Percentiles rank a stretch among this genome's conserved stretches.
phyloP scores from a whole-genome alignment of 352 stramenopile genomes.

The Phytophthora sansomeana region DNA sequence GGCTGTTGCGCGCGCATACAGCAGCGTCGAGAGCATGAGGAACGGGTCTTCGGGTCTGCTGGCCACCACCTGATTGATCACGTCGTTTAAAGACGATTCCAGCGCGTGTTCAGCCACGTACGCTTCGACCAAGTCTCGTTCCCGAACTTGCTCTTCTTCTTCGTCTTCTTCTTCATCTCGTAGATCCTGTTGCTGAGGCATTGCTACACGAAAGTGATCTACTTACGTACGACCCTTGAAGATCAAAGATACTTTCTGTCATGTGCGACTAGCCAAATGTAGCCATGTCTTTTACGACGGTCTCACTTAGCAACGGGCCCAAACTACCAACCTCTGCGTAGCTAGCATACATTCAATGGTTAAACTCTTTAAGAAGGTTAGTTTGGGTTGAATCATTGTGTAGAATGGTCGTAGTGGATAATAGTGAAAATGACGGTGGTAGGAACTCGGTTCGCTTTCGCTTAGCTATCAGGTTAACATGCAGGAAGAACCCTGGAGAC shows the following conservation, averaged over 20 bases:
- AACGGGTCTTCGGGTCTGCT: slow-evolving; percentile 72
- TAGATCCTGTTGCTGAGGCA: slow-evolving; percentile 32
- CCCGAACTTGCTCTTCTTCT: slow-evolving; percentile 48
- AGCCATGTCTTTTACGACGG: slow-evolving; percentile 17
- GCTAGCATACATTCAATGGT: no score
- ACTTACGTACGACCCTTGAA: slow-evolving; percentile 28
- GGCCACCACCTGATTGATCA: slow-evolving; percentile 78
- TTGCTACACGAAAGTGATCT: background rate
- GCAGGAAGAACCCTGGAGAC: background rate
- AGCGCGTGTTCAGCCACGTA: slow-evolving; percentile 79
- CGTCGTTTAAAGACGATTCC: slow-evolving; percentile 70
- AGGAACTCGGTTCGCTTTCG: background rate
- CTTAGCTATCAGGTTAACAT: background rate
- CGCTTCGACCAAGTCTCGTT: slow-evolving; percentile 78
- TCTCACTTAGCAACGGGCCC: background rate
- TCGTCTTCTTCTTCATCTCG: slow-evolving; percentile 34
- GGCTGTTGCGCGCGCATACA: slow-evolving; percentile 66
- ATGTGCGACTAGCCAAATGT: slow-evolving; percentile 26
- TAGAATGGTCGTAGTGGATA: background rate
- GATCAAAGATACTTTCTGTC: slow-evolving; percentile 31
- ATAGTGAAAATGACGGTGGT: background rate
- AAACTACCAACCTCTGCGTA: no score
- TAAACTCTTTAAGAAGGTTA: no score
- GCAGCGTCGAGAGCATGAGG: slow-evolving; percentile 68
- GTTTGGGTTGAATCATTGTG: background rate